Evolutionary conservation across 1,284 basidiomycete genomes (phyloP), one percentile per base, ranked within the genome.

Genomic region (Ganoderma leucocontextum): DNA sequence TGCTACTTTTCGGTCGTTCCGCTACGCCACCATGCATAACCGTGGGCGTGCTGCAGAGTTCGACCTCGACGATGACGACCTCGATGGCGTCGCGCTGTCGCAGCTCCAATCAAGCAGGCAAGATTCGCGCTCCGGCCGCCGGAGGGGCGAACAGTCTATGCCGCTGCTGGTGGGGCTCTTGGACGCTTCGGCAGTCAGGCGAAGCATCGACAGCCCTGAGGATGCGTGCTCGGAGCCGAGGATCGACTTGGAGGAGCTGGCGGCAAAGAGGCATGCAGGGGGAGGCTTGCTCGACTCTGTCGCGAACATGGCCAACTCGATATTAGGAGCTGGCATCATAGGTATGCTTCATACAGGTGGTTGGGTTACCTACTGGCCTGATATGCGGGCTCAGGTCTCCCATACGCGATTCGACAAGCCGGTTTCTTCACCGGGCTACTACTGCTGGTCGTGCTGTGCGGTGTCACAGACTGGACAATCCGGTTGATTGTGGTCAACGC

Each of bases 381-480:
- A 36, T 17, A 41, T 41, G 41, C 15, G 10, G 25, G 9, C 69
- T 38, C 69, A 96, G 95, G 91, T 65, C 83, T 99, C 29, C 97
- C 97, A 1, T 98, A 98, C 78, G 96, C 97, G 42, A 83, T 98
- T 68, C 90, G 91, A 73, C 94, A 97, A 83, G 95, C 97, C 33
- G 97, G 97, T 1, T 97, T 98, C 81, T 86, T 98, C 69, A 90
- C 89, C 0, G 98, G 98, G 7, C 81, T 98, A 15, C 64, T 92
- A 10, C 86, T 99, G 1, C 87, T 99, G 17, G 83, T 97, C 29
- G 80, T 91, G 8, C 84, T 99, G 15, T 96, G 95, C 57, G 86
- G 82, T 33, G 87, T 98, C 49, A 99, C 97, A 13, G 97, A 99
- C 81, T 99, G 97, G 97, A 99, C 98, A 4, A 99, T 99, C 70